phyloP scores from a whole-genome alignment of 2,329 filamentous ascomycete species.

The Verticillium dahliae region DNA sequence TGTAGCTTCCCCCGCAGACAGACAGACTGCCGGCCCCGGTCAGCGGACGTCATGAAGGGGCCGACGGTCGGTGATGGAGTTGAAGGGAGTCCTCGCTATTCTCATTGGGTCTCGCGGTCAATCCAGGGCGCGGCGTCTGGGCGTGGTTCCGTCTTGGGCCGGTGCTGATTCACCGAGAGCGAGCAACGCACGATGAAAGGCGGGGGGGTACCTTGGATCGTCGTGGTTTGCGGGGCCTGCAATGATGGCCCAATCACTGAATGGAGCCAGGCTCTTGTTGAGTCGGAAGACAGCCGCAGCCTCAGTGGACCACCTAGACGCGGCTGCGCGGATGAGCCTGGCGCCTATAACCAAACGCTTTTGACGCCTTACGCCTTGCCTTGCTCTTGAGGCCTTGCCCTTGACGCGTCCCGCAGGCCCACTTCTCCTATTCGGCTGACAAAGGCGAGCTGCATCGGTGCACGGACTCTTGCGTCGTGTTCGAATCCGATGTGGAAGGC shows the following conservation, averaged over 20 bases:
- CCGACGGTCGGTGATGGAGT: neutral
- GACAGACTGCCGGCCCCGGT: neutral
- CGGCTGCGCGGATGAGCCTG: neutral
- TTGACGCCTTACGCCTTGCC: neutral
- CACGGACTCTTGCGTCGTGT: constrained; percentile 3
- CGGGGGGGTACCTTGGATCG: neutral
- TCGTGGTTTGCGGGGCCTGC: too few relatives aligned
- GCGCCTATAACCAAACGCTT: neutral
- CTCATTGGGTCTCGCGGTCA: neutral
- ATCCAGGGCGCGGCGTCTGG: neutral
- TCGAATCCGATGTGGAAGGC: neutral
- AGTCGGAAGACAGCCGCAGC: neutral
- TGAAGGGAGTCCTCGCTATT: neutral
- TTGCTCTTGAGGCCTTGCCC: neutral
- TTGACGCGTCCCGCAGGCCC: neutral
- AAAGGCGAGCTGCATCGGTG: neutral
- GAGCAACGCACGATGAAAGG: neutral
- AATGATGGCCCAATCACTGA: too few relatives aligned
- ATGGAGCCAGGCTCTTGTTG: too few relatives aligned
- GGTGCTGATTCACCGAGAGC: neutral
- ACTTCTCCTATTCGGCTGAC: neutral
- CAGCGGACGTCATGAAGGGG: neutral
- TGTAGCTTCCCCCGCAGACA: neutral
- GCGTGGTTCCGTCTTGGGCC: neutral
- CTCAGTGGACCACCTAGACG: neutral